Evolutionary conservation across 768 basidiomycete genomes (phyloP).

Genomic region (Rhodosporidiobolus odoratus): DNA sequence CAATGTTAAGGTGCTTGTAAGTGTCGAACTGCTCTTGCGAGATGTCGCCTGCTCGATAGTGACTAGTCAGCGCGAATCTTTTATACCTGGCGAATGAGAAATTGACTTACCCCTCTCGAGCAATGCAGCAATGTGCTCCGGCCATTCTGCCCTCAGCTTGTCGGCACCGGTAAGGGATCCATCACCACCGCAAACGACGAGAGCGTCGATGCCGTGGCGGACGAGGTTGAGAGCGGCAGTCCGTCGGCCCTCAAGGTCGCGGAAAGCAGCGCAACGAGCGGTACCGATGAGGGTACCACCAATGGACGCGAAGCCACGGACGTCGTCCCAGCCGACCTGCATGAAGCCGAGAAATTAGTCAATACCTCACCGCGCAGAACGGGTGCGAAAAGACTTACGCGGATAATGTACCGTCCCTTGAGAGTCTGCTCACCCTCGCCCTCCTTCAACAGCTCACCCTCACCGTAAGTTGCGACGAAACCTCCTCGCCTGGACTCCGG

Average conservation of each 20-base stretch:
- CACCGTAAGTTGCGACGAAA: slow-evolving; percentile 53
- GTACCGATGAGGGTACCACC: slow-evolving; percentile 93
- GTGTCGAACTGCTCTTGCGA: slow-evolving; percentile 63
- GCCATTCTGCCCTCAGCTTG: slow-evolving; percentile 90
- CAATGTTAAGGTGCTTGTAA: slow-evolving; percentile 83
- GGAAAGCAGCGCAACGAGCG: slow-evolving; percentile 75
- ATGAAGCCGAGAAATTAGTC: not conserved
- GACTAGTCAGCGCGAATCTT: not conserved
- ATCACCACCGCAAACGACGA: slow-evolving; percentile 96
- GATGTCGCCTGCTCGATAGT: slow-evolving; percentile 60
- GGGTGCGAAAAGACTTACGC: slow-evolving; percentile 42
- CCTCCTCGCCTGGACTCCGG: slow-evolving; percentile 14
- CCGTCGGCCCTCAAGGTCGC: slow-evolving; percentile 80
- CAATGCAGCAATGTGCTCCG: slow-evolving; percentile 67
- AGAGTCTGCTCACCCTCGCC: slow-evolving; percentile 69
- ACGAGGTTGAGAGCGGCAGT: slow-evolving; percentile 84
- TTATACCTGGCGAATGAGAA: too few relatives aligned
- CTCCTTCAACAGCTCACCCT: slow-evolving; percentile 52
- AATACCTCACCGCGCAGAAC: not conserved
- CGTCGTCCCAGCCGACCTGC: slow-evolving; percentile 92
- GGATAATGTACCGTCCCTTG: slow-evolving; percentile 85
- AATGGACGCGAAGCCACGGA: slow-evolving; percentile 85
- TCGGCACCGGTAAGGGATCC: slow-evolving; percentile 96
- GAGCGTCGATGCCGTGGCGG: slow-evolving; percentile 92
- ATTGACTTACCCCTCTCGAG: slow-evolving; percentile 56